A percentile compares a stretch with the other conserved stretches of the same genome.
Conservation (phyloP, 1,284 basidiomycete genomes). For the Puccinia triticina region DNA sequence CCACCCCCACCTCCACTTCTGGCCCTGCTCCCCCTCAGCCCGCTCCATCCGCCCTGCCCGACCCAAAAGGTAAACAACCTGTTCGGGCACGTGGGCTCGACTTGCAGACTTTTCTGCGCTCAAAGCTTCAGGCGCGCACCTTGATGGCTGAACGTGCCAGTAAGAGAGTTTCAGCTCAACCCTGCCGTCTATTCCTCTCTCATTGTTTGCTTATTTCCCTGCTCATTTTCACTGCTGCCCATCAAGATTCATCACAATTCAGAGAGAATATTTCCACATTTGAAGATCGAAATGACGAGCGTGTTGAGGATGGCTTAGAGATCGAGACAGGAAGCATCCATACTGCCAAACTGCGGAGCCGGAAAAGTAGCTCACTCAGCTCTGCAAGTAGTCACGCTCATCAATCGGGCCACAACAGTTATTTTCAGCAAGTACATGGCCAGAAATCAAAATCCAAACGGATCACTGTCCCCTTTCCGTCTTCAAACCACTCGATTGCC, state of each 20-base stretch:
- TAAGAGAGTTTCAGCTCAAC: neutral
- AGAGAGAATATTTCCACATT: slow-evolving; percentile 24
- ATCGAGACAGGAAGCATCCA: slow-evolving; percentile 47
- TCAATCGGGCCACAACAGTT: slow-evolving; percentile 16
- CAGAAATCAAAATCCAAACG: slow-evolving; percentile 42
- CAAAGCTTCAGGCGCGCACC: slow-evolving; percentile 42
- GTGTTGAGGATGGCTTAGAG: slow-evolving; percentile 43
- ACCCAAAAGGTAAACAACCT: slow-evolving; percentile 20
- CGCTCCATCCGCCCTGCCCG: neutral
- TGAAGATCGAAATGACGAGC: slow-evolving; percentile 40
- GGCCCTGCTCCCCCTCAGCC: neutral
- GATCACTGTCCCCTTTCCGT: slow-evolving; percentile 46
- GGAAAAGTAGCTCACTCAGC: slow-evolving; percentile 38
- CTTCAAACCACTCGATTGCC: neutral
- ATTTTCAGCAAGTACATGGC: slow-evolving; percentile 9
- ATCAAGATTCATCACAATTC: slow-evolving; percentile 28
- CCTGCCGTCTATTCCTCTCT: neutral
- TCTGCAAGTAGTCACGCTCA: slow-evolving; percentile 32
- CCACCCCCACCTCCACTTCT: neutral
- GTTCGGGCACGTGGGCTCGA: slow-evolving; percentile 16
- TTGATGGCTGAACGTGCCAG: neutral
- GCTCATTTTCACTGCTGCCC: neutral
- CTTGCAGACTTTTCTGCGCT: slow-evolving; percentile 17
- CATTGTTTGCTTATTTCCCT: neutral
- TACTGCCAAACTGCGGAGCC: slow-evolving; percentile 19